Percentiles rank a stretch among this genome's conserved stretches.
phyloP scores from a whole-genome alignment of 441 rosid species.

The Viola pubescens region DNA sequence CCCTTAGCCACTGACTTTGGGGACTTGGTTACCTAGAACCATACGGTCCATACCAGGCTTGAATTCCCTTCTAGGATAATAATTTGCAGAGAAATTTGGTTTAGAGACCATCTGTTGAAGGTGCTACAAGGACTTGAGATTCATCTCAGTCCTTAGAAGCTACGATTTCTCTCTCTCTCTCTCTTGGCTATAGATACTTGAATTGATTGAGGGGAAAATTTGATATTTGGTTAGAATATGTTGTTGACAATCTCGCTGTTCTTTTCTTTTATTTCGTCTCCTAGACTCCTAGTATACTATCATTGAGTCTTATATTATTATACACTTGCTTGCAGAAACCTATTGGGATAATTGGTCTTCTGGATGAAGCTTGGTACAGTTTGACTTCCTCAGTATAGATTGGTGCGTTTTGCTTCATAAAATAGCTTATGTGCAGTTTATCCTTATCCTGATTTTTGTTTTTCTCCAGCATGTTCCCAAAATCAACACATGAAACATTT shows the following conservation, averaged over 20 bases:
- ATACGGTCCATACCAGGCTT: too few species aligned
- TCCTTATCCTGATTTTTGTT: conserved; percentile 45
- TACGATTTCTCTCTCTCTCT: background rate
- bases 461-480: conserved; percentile 88
- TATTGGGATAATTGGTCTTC: conserved; percentile 83
- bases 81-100: background rate
- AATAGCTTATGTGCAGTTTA: conserved; percentile 22
- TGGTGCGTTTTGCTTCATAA: conserved; percentile 29
- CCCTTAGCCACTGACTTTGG: too few species aligned
- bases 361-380: conserved; percentile 97
- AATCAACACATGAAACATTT: conserved; percentile 81
- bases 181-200: background rate
- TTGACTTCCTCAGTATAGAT: conserved; percentile 29
- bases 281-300: conserved; percentile 9
- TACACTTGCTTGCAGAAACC: conserved; percentile 69
- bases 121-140: background rate
- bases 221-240: background rate
- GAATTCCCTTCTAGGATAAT: too few species aligned
- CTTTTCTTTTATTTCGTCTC: background rate
- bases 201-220: background rate
- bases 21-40: too few species aligned
- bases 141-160: too few species aligned
- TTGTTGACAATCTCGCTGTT: background rate
- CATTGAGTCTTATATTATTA: conserved; percentile 16
- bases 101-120: background rate